Evolutionary conservation across 352 stramenopile genomes (phyloP).

Genomic region (Blastocystis sp.): DNA sequence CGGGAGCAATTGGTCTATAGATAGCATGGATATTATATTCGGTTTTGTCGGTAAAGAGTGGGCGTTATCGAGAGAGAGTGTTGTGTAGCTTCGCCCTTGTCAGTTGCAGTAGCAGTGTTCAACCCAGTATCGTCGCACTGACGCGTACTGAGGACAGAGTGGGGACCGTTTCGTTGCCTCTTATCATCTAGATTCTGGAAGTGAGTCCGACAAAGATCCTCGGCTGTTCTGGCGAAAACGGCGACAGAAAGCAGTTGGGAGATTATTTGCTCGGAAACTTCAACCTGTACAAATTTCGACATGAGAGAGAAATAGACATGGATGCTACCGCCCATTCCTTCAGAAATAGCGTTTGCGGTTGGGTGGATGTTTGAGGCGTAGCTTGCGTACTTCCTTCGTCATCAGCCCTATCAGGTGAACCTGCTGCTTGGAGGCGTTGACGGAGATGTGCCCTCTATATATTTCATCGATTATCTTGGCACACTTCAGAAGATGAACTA

Average conservation of each 20-base stretch:
- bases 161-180: not conserved
- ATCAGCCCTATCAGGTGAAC: constrained; percentile 72
- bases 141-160: constrained; percentile 51
- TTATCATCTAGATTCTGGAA: constrained; percentile 56
- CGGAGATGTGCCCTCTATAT: constrained; percentile 48
- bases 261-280: constrained; percentile 72
- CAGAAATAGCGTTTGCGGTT: constrained; percentile 31
- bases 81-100: constrained; percentile 42
- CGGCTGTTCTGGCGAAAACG: constrained; percentile 60
- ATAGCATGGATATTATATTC: constrained; percentile 63
- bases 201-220: constrained; percentile 70
- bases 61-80: not conserved
- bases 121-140: constrained; percentile 46
- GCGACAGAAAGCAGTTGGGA: constrained; percentile 71
- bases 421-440: constrained; percentile 66
- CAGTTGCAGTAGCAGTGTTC: constrained; percentile 50
- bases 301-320: constrained; percentile 72
- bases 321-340: constrained; percentile 70
- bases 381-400: constrained; percentile 72
- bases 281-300: constrained; percentile 71
- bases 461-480: constrained; percentile 71
- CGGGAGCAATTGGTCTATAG: not conserved
- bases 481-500: constrained; percentile 72
- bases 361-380: not conserved
- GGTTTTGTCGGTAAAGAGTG: constrained; percentile 64